Base-by-base conservation (phyloP, 2,329 filamentous ascomycete genomes). In the Hypoxylon sp. region DNA sequence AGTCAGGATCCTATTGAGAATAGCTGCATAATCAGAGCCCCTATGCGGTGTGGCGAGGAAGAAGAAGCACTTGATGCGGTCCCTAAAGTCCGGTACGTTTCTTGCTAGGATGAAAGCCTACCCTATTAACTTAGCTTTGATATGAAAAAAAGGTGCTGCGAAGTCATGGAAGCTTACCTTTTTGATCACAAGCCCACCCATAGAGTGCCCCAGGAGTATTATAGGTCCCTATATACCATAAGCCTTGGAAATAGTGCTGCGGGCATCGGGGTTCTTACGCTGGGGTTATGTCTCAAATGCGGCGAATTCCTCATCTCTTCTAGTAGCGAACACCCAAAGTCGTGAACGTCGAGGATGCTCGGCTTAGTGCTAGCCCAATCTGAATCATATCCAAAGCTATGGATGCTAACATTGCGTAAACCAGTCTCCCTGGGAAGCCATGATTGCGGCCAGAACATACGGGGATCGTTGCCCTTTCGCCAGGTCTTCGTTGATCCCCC, bases 401-500 rank as follows among this genome's bases (percentile, higher is more conserved):
- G 74, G 3, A 79, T 76, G 27, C 71, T 75, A 1, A 71, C 77
- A 50, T 77, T 63, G 3, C 60, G 30, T 7, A 81, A 73, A 0
- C 71, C 77, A 0, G 71, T 54, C n/a, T 81, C 79, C 14, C 53
- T 58, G 0, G 82, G 79, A 0, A 84, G 75, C 79, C 80, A 84
- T 31, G 73, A 58, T 63, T 78, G 69, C 0, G 82, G 82, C 83
- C 82, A 84, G 66, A 81, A 84, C 10, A 76, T 66, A 0, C 63
- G 56, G 0, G 71, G 74, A 50, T 80, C 73, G 1, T 70, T 54
- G 0, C 75, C 71, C 60, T 81, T 79, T 6, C 76, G 76, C 82
- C 83, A 85, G 64, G 82, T 83, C 62, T 80, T 79, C 1, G 75
- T 75, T 2, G 81, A 82, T n/a, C 75, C 75, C 0, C 82, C 82